A percentile compares a stretch with the other conserved stretches of the same genome.
Evolutionary conservation across 2,329 filamentous ascomycete species (phyloP).

Genomic region (Ophiostoma sp.): DNA sequence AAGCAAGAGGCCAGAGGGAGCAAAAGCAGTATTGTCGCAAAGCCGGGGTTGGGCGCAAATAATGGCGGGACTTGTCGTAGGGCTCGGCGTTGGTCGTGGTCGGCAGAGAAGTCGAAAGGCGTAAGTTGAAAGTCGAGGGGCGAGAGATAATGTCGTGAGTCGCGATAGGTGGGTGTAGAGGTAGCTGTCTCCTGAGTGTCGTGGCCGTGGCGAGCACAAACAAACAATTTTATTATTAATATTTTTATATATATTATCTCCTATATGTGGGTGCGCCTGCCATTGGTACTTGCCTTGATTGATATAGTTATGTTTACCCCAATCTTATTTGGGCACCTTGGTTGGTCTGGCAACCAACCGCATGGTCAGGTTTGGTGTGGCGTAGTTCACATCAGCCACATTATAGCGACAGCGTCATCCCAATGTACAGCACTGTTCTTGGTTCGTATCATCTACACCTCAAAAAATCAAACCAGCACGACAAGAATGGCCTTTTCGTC

Average conservation of each 20-base stretch:
- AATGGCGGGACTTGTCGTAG: conserved; percentile 7
- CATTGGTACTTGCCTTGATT: conserved; percentile 19
- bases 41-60: conserved; percentile 2
- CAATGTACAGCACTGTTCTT: not conserved
- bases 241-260: conserved; percentile 10
- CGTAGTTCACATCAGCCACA: conserved; percentile 23
- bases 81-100: not conserved
- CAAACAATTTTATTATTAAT: conserved; percentile 14
- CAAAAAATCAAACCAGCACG: not conserved
- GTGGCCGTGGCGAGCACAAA: conserved; percentile 12
- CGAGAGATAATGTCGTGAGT: not conserved
- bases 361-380: conserved; percentile 20
- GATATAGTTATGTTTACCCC: conserved; percentile 26
- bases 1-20: conserved; percentile 21
- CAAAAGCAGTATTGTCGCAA: conserved; percentile 22
- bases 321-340: conserved; percentile 20
- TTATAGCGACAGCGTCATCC: conserved; percentile 14
- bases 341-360: conserved; percentile 27
- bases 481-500: conserved; percentile 27
- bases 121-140: not conserved
- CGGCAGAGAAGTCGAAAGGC: not conserved
- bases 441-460: not conserved
- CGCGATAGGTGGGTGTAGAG: not conserved
- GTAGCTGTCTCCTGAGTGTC: conserved; percentile 17
- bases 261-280: conserved; percentile 20